Conservation (phyloP, 495 filamentous ascomycete species). For the Apiosordaria backusii region DNA sequence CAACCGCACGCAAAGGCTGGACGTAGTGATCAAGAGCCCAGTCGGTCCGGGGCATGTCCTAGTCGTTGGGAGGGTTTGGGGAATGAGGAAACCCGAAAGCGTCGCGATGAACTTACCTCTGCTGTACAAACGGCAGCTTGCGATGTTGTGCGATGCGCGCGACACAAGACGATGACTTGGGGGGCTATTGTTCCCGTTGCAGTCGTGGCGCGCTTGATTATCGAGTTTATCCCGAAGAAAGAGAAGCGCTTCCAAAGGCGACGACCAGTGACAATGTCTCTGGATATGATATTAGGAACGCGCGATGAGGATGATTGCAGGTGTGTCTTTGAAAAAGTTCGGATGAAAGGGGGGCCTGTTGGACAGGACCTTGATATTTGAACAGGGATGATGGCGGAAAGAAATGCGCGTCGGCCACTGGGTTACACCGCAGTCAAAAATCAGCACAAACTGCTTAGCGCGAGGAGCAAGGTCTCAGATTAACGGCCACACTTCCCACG, state of each 20-base stretch:
- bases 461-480: conserved; percentile 15
- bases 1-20: background rate
- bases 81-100: background rate
- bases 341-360: conserved; percentile 15
- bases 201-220: background rate
- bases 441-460: conserved; percentile 13
- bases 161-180: background rate
- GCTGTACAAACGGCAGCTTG: background rate
- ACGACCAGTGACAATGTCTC: conserved; percentile 1
- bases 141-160: background rate
- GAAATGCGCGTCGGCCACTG: conserved; percentile 10
- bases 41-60: background rate
- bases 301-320: background rate
- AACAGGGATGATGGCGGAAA: conserved; percentile 19
- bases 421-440: conserved; percentile 26
- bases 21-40: background rate
- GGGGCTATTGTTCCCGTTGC: background rate
- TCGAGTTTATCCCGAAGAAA: background rate
- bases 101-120: background rate
- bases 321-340: conserved; percentile 1
- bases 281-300: background rate
- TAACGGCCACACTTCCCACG: conserved; percentile 11
- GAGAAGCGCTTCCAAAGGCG: too few relatives aligned
- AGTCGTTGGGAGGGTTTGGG: background rate
- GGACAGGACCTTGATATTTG: conserved; percentile 8